Base-by-base conservation (phyloP, 2,329 filamentous ascomycete species). In the Dactylella cylindrospora region DNA sequence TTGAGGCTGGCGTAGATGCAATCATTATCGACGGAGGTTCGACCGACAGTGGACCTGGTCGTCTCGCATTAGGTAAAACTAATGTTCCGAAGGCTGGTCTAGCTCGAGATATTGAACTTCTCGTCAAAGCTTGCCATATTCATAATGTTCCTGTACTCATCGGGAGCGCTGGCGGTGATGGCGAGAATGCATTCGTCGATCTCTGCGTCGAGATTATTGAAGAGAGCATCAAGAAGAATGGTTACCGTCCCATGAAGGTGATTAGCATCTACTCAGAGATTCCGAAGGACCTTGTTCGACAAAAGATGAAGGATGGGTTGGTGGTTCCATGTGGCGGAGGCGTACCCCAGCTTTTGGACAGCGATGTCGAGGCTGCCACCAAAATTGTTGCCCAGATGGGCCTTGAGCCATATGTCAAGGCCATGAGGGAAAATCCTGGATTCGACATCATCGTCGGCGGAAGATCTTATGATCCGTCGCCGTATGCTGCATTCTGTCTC, bases 391-490 rank as follows among this genome's bases (percentile, higher is more conserved):
- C 73, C 0, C 77, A 79, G 50, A 76, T 78, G 70, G 76, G 76
- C 0, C 68, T 73, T 0, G 77, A 78, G 36, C 75, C 77, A 0
- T 77, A 76, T 65, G 35, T 72, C 22, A 71, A 72, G 17, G 70
- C 70, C 5, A 67, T 70, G 67, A 65, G 52, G 1, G 66, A 66
- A 10, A 68, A 68, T 13, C 69, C 70, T 2, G 73, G 78, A 57
- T 76, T 75, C 43, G 70, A 78, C 44, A 70, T 80, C 44, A 72
- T 80, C n/a, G 68, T 79, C 2, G 77, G 74, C 0, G 78, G 78
- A 15, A 31, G 50, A 2, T 20, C 50, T 3, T 76, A 76, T 53
- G 74, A 76, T 49, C 74, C 74, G 0, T 66, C 72, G 0, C 74
- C 74, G 0, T 76, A 72, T 66, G 71, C 70, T 1, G 74, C 71